Base-by-base conservation (phyloP, 2,329 filamentous ascomycete species). In the Claviceps cyperi region DNA sequence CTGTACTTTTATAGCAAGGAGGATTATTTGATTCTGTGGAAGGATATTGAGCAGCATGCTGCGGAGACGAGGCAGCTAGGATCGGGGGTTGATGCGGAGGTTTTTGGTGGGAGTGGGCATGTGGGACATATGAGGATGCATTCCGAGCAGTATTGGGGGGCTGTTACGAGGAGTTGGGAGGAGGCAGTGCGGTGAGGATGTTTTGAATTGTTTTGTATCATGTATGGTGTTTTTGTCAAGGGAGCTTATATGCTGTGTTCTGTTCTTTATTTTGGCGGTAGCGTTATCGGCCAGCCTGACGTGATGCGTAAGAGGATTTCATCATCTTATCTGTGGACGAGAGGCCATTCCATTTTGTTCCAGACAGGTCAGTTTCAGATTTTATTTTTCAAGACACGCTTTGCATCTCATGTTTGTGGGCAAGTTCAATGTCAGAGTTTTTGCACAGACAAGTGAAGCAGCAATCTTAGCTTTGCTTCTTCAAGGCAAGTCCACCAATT, bases 91-190 rank as follows among this genome's bases (percentile, higher is more conserved):
- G 64, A 69, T 1, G 64, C 68, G 19, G 73, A 77, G 51, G 57
- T 73, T 32, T 84, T 84, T 53, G 69, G 77, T 47, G 74, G 72
- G 4, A 79, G 74, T 47, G 65, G 71, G 1, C 80, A 84, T 60
- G 80, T 81, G 17, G 77, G 76, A 1, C 78, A 83, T 58, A 74
- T 83, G 66, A 67, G 74, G 17, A 64, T 71, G 60, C 72, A 80
- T 50, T 71, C 74, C 1, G 69, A 69, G 35, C 67, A 73, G 59
- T 84, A 84, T 58, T 84, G 80, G 80, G 58, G 55, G 1, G 62
- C 67, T 0, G 70, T 76, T 8, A 47, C 49, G 11, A 51, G 53
- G 3, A 58, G 61, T 1, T 66, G 64, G 64, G 37, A 43, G 37
- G 22, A 35, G 40, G 48, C 44, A 15, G 14, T 49, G 9, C 46